Evolutionary conservation across 2,329 filamentous ascomycete species (phyloP), one percentile per base, ranked within the genome.

Genomic region (Grosmannia serpens): DNA sequence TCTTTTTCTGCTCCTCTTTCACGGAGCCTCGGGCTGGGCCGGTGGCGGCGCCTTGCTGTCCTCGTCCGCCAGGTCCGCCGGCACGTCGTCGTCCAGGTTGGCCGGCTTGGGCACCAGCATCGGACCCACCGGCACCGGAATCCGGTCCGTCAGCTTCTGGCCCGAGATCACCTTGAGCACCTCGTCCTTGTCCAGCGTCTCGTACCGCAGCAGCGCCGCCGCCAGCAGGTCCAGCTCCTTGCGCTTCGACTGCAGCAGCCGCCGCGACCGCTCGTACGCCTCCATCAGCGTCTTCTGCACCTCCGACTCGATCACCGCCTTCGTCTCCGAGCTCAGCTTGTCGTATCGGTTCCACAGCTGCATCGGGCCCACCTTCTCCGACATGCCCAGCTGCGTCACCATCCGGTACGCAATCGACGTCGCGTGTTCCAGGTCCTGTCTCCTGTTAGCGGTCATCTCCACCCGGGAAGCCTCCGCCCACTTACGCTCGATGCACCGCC

Each of bases 351-450:
- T 85, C 29, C 83, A 80, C 62, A 96, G 87, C 68, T 97, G 92
- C 63, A 99, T 88, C 63, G 95, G 94, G 53, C 94, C 94, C 0
- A 99, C 80, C 61, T 82, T 82, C 58, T 86, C 82, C 2, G 90
- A 96, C 87, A 97, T 97, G 65, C 94, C 94, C 62, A 89, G 88
- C 60, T 83, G 79, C 6, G 91, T 94, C 11, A 99, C 87, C 84
- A 99, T 94, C 62, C 82, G 79, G 73, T 91, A 95, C 2, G 92
- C 91, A 20, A 90, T 78, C 47, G 82, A 78, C 1, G 94, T 99
- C 9, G 94, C 94, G 62, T 78, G 77, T 71, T 88, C 81, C 52
- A 99, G 85, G 71, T 99, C 94, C 87, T 90, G 61, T 17, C 1
- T 24, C 31, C 5, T 44, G 31, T 35, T n/a, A 50, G 53, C 57